A percentile compares a stretch with the other conserved stretches of the same genome.
Conservation (phyloP, 179 eudicot species). For the Silene coronaria region DNA sequence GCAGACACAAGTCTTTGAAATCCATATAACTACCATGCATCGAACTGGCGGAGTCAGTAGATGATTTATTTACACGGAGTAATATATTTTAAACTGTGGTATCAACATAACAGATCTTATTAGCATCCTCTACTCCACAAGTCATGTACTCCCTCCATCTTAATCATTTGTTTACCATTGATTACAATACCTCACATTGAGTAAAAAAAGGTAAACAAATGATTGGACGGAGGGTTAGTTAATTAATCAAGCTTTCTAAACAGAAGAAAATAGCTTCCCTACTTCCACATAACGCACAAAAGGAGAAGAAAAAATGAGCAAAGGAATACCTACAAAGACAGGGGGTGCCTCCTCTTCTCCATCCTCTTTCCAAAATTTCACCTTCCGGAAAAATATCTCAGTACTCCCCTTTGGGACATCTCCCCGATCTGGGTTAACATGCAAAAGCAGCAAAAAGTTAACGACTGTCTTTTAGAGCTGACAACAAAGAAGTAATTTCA, state of each 20-base stretch:
- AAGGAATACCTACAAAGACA: conserved; percentile 90
- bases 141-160: background rate
- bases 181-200: too few relatives aligned
- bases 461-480: background rate
- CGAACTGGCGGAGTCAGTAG: background rate
- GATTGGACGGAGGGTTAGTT: background rate
- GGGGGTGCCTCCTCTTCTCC: conserved; percentile 98
- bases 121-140: background rate
- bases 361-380: conserved; percentile 96
- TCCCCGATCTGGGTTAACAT: conserved; percentile 60
- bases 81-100: too few relatives aligned
- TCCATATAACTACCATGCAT: background rate
- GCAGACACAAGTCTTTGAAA: background rate
- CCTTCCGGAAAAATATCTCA: conserved; percentile 93
- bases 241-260: background rate
- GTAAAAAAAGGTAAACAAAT: too few relatives aligned
- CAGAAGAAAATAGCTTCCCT: background rate
- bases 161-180: too few relatives aligned
- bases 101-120: background rate
- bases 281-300: background rate
- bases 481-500: background rate
- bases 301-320: conserved; percentile 2
- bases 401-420: conserved; percentile 91
- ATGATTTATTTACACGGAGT: too few relatives aligned
- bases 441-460: conserved; percentile 10